These are phyloP conservation scores for Ambrosiella cleistominuta DNA, from an alignment of 2,329 filamentous ascomycete genomes.

Conservation along the genomic window DNA sequence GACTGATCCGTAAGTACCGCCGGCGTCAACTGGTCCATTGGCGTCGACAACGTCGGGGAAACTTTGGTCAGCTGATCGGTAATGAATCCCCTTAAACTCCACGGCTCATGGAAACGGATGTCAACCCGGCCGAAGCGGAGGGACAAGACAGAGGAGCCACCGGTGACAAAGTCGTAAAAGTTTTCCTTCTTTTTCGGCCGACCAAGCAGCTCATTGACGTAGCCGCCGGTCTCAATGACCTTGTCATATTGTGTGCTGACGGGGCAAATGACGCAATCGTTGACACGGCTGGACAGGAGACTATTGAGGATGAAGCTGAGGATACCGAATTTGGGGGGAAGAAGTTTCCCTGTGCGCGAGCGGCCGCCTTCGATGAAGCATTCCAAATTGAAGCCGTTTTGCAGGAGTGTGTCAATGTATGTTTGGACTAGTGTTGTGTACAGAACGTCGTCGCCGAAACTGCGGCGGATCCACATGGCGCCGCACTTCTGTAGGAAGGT, in stretches of 20 bases:
- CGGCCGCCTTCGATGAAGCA: conserved; percentile 95
- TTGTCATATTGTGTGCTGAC: conserved; percentile 98
- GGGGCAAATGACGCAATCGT: conserved; percentile 85
- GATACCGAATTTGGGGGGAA: conserved; percentile 92
- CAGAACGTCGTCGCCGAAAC: conserved; percentile 79
- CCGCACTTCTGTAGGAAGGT: conserved; percentile 88
- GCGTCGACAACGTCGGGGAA: conserved; percentile 16
- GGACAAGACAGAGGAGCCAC: conserved; percentile 69
- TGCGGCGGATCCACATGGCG: conserved; percentile 88
- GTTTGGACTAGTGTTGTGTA: conserved; percentile 89
- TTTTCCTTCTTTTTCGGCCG: conserved; percentile 95
- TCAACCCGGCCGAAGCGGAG: conserved; percentile 82
- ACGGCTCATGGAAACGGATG: conserved; percentile 89
- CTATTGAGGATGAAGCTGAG: conserved; percentile 83
- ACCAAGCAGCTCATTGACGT: conserved; percentile 83
- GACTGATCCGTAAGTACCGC: conserved; percentile 16
- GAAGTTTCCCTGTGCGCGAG: conserved; percentile 79
- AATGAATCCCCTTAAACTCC: conserved; percentile 74
- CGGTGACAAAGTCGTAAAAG: conserved; percentile 69
- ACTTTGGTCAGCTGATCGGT: conserved; percentile 45
- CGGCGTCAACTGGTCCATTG: conserved; percentile 26
- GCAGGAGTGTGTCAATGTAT: conserved; percentile 83
- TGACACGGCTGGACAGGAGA: conserved; percentile 67
- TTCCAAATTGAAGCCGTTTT: conserved; percentile 84
- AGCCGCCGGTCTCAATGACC: conserved; percentile 93